A percentile compares a stretch with the other conserved stretches of the same genome.
Evolutionary conservation across 1,284 basidiomycete genomes (phyloP).

Genomic region (Flammula alnicola): DNA sequence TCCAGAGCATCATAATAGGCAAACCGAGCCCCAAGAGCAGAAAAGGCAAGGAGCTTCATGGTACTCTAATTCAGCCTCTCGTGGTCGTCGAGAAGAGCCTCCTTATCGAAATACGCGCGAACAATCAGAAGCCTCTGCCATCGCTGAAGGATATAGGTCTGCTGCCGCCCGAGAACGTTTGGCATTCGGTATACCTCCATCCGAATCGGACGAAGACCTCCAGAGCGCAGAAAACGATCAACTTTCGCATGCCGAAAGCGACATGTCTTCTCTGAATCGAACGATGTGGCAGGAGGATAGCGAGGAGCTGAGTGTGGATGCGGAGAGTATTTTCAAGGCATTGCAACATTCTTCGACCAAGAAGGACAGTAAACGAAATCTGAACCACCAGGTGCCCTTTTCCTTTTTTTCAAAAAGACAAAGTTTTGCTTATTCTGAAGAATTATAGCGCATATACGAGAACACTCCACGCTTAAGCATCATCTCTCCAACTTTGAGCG

Average conservation of each 20-base stretch:
- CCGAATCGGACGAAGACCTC: conserved; percentile 40
- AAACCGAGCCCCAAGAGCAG: not conserved
- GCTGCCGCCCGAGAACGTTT: conserved; percentile 49
- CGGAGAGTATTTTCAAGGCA: conserved; percentile 56
- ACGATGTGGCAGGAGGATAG: conserved; percentile 45
- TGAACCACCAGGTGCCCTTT: conserved; percentile 11
- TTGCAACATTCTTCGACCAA: conserved; percentile 33
- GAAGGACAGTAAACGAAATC: conserved; percentile 18
- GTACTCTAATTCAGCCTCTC: not conserved
- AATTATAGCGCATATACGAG: conserved; percentile 4
- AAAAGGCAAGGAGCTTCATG: not conserved
- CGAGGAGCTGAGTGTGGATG: conserved; percentile 51
- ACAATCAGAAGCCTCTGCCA: conserved; percentile 29
- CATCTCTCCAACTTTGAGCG: conserved; percentile 33
- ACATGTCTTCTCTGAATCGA: conserved; percentile 50
- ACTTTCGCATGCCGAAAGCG: conserved; percentile 51
- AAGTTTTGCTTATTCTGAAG: not conserved
- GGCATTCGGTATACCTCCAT: conserved; percentile 51
- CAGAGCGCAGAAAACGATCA: conserved; percentile 18
- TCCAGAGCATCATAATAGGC: not conserved
- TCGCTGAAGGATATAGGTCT: conserved; percentile 42
- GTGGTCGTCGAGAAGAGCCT: too few species aligned
- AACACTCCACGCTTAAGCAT: conserved; percentile 23
- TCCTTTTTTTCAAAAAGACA: not conserved
- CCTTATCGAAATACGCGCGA: not conserved